Percentiles rank a stretch among this genome's conserved stretches.
These are phyloP conservation scores for Firmiana major DNA, from an alignment of 345 rosid species.

Conservation along the genomic window DNA sequence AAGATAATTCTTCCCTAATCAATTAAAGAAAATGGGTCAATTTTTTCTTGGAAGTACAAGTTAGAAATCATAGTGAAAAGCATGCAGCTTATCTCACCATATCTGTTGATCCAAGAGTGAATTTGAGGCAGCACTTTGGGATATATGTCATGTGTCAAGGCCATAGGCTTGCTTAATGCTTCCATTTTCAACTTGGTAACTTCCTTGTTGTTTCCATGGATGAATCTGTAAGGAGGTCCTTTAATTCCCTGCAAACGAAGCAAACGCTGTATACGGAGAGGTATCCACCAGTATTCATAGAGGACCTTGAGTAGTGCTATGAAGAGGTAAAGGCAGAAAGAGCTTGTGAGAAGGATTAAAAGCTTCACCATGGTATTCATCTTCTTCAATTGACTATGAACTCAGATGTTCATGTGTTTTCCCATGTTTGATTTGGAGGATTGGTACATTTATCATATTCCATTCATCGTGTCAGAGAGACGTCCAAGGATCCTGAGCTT, in stretches of 20 bases:
- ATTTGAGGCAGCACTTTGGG: conserved; percentile 27
- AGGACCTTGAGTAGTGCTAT: conserved; percentile 12
- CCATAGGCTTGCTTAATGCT: conserved; percentile 14
- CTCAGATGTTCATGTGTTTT: not conserved
- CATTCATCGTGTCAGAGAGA: not conserved
- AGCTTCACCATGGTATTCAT: conserved; percentile 7
- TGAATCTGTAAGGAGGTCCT: conserved; percentile 38
- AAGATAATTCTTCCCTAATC: conserved; percentile 36
- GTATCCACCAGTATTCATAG: conserved; percentile 31
- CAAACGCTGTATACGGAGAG: conserved; percentile 12
- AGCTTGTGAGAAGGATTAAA: conserved; percentile 6
- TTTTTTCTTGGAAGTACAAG: not conserved
- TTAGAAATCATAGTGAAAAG: not conserved
- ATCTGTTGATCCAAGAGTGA: conserved; percentile 23
- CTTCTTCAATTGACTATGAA: not conserved
- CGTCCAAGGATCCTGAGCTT: not conserved
- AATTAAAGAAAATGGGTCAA: not conserved
- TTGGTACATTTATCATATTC: not conserved
- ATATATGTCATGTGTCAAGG: conserved; percentile 24
- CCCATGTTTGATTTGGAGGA: not conserved
- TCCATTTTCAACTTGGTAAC: conserved; percentile 12
- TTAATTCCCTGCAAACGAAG: conserved; percentile 24
- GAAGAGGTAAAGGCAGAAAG: conserved; percentile 12
- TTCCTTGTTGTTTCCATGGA: conserved; percentile 38
- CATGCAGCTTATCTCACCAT: conserved; percentile 11